These are phyloP conservation scores for Pancytospora philotis DNA, from an alignment of 371 early-diverging fungal genomes.

Conservation along the genomic window DNA sequence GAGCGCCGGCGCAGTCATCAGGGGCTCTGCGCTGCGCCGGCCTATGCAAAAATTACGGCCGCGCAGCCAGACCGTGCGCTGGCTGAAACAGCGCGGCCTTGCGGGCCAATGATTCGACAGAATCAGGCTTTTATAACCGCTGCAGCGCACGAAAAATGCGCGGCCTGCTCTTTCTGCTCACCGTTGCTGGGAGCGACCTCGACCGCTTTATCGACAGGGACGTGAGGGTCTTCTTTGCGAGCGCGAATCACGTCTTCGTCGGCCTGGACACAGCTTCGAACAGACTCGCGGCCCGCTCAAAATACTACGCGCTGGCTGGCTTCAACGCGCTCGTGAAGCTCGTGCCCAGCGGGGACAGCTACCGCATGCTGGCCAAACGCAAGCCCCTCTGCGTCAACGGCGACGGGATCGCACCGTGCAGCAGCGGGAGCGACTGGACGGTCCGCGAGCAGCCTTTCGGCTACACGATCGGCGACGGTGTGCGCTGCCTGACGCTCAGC, in stretches of 20 bases:
- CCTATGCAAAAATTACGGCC: neutral
- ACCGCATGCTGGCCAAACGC: neutral
- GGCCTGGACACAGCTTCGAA: neutral
- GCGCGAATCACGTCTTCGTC: neutral
- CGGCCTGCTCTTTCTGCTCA: no score
- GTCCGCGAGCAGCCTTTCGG: neutral
- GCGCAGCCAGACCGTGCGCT: no score
- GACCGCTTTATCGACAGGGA: neutral
- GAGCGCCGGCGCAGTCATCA: neutral
- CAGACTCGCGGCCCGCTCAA: neutral
- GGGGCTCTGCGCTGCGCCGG: neutral
- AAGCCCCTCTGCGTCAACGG: neutral
- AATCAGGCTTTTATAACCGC: no score
- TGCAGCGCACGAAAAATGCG: no score
- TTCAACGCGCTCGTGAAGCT: neutral
- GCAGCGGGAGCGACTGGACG: neutral
- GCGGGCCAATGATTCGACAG: no score
- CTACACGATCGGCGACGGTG: neutral
- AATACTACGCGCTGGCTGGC: no score
- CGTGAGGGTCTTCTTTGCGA: neutral
- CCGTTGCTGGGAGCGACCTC: no score
- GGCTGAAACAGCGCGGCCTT: no score
- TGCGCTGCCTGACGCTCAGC: neutral
- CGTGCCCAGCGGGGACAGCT: neutral
- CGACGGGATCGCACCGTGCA: neutral